Evolutionary conservation across 208 protist genomes (phyloP).

Genomic region (Tetramitus jugosus): DNA sequence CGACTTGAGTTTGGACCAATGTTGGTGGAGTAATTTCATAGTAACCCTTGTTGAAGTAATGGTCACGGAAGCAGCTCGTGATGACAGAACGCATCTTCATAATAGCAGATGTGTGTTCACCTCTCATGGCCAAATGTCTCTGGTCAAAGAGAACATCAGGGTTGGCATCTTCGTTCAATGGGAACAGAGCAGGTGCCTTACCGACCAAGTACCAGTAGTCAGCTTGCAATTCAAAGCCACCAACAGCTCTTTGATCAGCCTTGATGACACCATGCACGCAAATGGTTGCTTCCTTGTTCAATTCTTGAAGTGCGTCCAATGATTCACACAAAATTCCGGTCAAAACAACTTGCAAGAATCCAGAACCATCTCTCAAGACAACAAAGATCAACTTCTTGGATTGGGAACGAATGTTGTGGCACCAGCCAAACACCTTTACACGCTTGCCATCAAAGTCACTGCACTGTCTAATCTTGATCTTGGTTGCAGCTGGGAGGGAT

Average conservation of each 20-base stretch:
- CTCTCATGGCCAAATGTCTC: conserved; percentile 86
- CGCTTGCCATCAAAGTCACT: conserved; percentile 29
- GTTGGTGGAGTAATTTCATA: conserved; percentile 93
- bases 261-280: conserved; percentile 24
- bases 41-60: conserved; percentile 76
- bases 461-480: not conserved
- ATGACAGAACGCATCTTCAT: conserved; percentile 77
- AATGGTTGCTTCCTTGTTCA: conserved; percentile 41
- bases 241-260: not conserved
- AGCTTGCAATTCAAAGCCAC: conserved; percentile 21
- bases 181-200: not conserved
- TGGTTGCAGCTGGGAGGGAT: not conserved
- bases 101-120: conserved; percentile 68
- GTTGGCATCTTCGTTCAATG: conserved; percentile 72
- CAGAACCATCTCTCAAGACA: conserved; percentile 63
- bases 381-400: conserved; percentile 59
- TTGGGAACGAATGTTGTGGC: conserved; percentile 50
- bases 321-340: conserved; percentile 30
- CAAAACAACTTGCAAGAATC: conserved; percentile 63
- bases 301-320: not conserved
- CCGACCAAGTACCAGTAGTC: conserved; percentile 21
- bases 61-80: conserved; percentile 81
- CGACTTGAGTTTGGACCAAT: conserved; percentile 93
- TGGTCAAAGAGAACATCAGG: conserved; percentile 82
- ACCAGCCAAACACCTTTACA: conserved; percentile 63